Evolutionary conservation across 306 rosid species (phyloP).

Genomic region (Datisca glomerata): DNA sequence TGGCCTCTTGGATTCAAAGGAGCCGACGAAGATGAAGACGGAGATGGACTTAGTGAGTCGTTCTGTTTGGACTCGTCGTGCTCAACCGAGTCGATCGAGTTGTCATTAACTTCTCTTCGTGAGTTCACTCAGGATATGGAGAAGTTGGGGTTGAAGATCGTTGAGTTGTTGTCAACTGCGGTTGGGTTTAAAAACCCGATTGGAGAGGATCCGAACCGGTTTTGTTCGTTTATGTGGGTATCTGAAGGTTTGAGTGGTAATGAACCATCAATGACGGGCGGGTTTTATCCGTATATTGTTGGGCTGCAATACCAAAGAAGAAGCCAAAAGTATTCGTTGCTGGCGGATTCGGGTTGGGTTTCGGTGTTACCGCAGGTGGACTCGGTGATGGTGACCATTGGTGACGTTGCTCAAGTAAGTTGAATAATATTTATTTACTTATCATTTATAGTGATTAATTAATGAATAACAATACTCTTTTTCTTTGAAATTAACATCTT

Average conservation of each 20-base stretch:
- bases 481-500: no score
- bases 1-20: constrained; percentile 71
- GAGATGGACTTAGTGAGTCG: constrained; percentile 32
- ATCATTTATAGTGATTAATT: no score
- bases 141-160: constrained; percentile 45
- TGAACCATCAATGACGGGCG: constrained; percentile 19
- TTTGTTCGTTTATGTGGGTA: constrained; percentile 44
- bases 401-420: constrained; percentile 78
- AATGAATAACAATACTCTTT: no score
- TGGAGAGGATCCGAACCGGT: constrained; percentile 25
- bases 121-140: constrained; percentile 45
- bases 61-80: constrained; percentile 42
- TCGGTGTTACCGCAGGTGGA: constrained; percentile 52
- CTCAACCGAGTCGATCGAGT: constrained; percentile 27
- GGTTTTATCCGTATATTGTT: constrained; percentile 59
- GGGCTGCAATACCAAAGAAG: constrained; percentile 67
- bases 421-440: not conserved
- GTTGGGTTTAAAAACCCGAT: constrained; percentile 41
- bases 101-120: constrained; percentile 17
- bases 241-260: constrained; percentile 21
- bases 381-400: constrained; percentile 54
- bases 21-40: constrained; percentile 22
- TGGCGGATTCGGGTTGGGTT: constrained; percentile 79
- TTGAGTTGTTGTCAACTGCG: constrained; percentile 28
- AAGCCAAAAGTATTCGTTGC: constrained; percentile 33